Evolutionary conservation across 495 filamentous ascomycete species (phyloP).

Genomic region (Aspergillus biplanus): DNA sequence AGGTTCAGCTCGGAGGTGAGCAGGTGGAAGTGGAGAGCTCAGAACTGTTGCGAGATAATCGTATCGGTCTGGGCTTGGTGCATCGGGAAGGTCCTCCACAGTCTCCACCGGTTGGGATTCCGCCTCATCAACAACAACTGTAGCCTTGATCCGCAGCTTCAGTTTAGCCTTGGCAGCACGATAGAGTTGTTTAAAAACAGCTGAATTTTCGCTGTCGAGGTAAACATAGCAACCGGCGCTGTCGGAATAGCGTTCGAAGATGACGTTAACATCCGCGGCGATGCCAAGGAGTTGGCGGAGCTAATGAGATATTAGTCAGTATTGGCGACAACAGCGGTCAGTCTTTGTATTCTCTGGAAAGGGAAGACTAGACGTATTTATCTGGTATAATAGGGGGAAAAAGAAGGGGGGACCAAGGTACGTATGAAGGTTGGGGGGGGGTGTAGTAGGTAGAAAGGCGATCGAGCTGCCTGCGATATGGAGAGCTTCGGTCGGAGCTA

Average conservation of each 20-base stretch:
- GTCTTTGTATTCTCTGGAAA: neutral
- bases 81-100: conserved; percentile 8
- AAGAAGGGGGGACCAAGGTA: neutral
- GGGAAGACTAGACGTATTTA: neutral
- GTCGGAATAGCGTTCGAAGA: conserved; percentile 96
- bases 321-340: neutral
- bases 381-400: neutral
- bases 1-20: conserved; percentile 16
- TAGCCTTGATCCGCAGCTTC: conserved; percentile 86
- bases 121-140: conserved; percentile 41
- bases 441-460: conserved; percentile 21
- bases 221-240: conserved; percentile 80
- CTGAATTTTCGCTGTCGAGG: conserved; percentile 74
- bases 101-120: conserved; percentile 18
- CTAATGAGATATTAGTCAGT: conserved; percentile 48
- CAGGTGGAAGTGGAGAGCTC: conserved; percentile 36
- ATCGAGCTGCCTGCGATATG: conserved; percentile 17
- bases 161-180: conserved; percentile 97
- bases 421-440: conserved; percentile 21
- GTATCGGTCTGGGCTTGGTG: conserved; percentile 31
- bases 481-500: conserved; percentile 37
- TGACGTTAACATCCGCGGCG: conserved; percentile 64
- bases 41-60: conserved; percentile 51
- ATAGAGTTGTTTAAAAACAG: conserved; percentile 95
- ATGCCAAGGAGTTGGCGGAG: conserved; percentile 75